Percentiles rank a stretch among this genome's conserved stretches.
Evolutionary conservation across 1,284 basidiomycete species (phyloP).

Genomic region (Macrocystidia cucumis): DNA sequence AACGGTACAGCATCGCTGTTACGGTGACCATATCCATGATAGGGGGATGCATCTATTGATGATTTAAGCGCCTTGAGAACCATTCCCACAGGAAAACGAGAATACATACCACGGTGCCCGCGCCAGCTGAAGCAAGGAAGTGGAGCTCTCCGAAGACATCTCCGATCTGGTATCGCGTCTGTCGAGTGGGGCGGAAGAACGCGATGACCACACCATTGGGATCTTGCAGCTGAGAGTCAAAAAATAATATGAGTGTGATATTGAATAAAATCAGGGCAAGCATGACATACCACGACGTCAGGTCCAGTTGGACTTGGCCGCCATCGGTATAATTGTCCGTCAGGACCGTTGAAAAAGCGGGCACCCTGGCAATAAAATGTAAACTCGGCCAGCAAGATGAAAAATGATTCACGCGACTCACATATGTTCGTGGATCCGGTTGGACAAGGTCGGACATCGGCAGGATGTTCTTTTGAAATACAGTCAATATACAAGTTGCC

Average conservation of each 20-base stretch:
- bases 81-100: slow-evolving; percentile 12
- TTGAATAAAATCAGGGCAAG: slow-evolving; percentile 11
- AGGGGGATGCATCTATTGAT: slow-evolving; percentile 71
- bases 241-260: slow-evolving; percentile 13
- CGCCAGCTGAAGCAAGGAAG: slow-evolving; percentile 67
- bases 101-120: slow-evolving; percentile 67
- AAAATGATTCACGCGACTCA: slow-evolving; percentile 26
- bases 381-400: slow-evolving; percentile 11
- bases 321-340: slow-evolving; percentile 74
- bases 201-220: slow-evolving; percentile 60
- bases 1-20: slow-evolving; percentile 77
- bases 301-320: slow-evolving; percentile 46
- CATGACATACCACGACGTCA: slow-evolving; percentile 54
- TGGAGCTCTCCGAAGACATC: slow-evolving; percentile 80
- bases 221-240: slow-evolving; percentile 56
- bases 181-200: slow-evolving; percentile 67
- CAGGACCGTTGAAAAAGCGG: slow-evolving; percentile 70
- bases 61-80: no score
- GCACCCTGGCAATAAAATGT: slow-evolving; percentile 35
- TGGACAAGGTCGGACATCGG: slow-evolving; percentile 77
- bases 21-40: slow-evolving; percentile 82
- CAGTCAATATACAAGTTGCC: slow-evolving; percentile 4
- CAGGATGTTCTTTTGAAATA: slow-evolving; percentile 48
- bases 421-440: slow-evolving; percentile 49
- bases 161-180: slow-evolving; percentile 72